Conservation (phyloP, 257 asterid genomes). For the Cruciata laevipes region DNA sequence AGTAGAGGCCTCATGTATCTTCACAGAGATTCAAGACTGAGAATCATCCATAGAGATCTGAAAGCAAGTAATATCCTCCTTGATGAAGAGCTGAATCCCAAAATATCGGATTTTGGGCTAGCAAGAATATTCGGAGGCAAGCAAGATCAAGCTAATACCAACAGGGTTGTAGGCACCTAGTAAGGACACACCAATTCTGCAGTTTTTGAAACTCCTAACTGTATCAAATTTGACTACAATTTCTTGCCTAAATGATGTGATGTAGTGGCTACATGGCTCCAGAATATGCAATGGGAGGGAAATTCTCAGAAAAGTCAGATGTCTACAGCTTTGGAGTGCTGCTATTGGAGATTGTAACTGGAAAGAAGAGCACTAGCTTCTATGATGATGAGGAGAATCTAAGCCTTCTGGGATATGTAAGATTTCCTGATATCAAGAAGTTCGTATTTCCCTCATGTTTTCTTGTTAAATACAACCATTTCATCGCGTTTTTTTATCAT, state of each 20-base stretch:
- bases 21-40: conserved; percentile 55
- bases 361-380: too few species aligned
- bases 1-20: conserved; percentile 62
- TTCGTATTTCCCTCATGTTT: too few species aligned
- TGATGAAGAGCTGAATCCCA: too few species aligned
- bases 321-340: conserved; percentile 60
- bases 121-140: conserved; percentile 23
- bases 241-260: conserved; percentile 5
- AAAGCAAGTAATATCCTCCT: too few species aligned
- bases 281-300: conserved; percentile 59
- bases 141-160: conserved; percentile 50
- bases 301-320: conserved; percentile 62
- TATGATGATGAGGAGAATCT: too few species aligned
- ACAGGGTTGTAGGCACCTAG: conserved; percentile 31
- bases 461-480: neutral
- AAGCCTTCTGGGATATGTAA: conserved; percentile 46
- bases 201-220: neutral
- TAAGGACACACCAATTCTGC: neutral
- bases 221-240: neutral
- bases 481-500: neutral
- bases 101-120: too few species aligned
- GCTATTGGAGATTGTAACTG: too few species aligned
- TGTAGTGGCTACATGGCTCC: conserved; percentile 76
- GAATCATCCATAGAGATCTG: conserved; percentile 23
- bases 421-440: conserved; percentile 1